Evolutionary conservation across 169 alveolate species (phyloP).

Genomic region (Fabrea salina): DNA sequence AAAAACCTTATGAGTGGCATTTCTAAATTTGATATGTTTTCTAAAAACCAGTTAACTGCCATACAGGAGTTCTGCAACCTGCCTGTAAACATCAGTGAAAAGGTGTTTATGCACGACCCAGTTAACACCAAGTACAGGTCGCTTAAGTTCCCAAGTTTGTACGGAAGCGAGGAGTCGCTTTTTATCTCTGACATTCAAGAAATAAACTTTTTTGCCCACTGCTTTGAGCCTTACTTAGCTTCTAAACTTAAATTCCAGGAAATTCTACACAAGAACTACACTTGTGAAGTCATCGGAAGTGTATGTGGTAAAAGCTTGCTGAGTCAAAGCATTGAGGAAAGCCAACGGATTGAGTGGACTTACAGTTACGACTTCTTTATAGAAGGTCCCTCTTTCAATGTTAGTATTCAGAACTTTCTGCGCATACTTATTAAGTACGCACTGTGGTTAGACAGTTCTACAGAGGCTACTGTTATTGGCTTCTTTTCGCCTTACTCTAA

Average conservation of each 20-base stretch:
- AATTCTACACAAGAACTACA: background rate
- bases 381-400: slow-evolving; percentile 23
- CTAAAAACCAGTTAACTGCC: background rate
- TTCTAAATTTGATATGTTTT: slow-evolving; percentile 4
- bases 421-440: slow-evolving; percentile 11
- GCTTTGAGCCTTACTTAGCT: background rate
- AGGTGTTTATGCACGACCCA: background rate
- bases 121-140: background rate
- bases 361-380: background rate
- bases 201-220: background rate
- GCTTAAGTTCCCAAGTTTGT: background rate
- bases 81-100: background rate
- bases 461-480: slow-evolving; percentile 19
- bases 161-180: slow-evolving; percentile 1
- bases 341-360: background rate
- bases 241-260: background rate
- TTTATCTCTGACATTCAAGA: background rate
- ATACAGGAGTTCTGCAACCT: background rate
- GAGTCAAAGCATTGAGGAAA: background rate
- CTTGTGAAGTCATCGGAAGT: background rate
- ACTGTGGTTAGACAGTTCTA: slow-evolving; percentile 15
- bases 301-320: slow-evolving; percentile 14
- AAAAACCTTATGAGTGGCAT: background rate
- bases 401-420: slow-evolving; percentile 20
- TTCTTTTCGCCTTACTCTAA: slow-evolving; percentile 1